These are phyloP conservation scores for Mycena galopus DNA, from an alignment of 768 basidiomycete species.

Conservation along the genomic window DNA sequence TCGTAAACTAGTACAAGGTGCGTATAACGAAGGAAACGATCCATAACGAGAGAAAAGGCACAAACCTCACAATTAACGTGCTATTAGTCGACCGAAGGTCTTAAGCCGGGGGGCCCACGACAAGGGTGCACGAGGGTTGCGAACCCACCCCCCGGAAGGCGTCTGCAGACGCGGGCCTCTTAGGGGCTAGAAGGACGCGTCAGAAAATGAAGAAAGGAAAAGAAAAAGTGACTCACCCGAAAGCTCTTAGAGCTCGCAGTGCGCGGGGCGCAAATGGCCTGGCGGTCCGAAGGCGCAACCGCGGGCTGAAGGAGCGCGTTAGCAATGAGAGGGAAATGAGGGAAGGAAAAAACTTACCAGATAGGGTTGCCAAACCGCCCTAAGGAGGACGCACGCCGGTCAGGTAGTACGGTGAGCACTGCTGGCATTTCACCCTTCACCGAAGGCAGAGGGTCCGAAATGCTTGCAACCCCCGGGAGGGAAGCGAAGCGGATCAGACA, in stretches of 20 bases:
- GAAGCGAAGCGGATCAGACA: not conserved
- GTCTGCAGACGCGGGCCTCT: not conserved
- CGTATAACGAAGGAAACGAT: too few species aligned
- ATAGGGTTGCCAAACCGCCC: not conserved
- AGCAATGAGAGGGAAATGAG: not conserved
- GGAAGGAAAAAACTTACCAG: not conserved
- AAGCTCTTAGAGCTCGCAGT: not conserved
- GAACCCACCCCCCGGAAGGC: too few species aligned
- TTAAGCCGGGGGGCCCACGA: too few species aligned
- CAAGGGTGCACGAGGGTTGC: too few species aligned
- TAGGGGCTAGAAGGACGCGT: not conserved
- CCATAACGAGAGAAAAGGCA: not conserved
- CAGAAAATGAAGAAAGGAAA: not conserved
- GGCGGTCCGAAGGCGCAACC: not conserved
- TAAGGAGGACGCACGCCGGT: not conserved
- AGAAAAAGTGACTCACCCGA: not conserved
- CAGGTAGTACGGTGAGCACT: not conserved
- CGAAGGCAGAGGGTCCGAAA: constrained; percentile 1
- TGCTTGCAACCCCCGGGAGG: constrained; percentile 6
- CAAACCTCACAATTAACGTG: constrained; percentile 13
- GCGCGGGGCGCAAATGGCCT: not conserved
- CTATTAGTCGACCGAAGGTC: constrained; percentile 8
- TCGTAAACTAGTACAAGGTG: too few species aligned
- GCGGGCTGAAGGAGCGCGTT: not conserved
- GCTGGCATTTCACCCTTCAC: constrained; percentile 9